Evolutionary conservation across 495 filamentous ascomycete species (phyloP), one percentile per base, ranked within the genome.

Genomic region (Neurospora tetrasperma): DNA sequence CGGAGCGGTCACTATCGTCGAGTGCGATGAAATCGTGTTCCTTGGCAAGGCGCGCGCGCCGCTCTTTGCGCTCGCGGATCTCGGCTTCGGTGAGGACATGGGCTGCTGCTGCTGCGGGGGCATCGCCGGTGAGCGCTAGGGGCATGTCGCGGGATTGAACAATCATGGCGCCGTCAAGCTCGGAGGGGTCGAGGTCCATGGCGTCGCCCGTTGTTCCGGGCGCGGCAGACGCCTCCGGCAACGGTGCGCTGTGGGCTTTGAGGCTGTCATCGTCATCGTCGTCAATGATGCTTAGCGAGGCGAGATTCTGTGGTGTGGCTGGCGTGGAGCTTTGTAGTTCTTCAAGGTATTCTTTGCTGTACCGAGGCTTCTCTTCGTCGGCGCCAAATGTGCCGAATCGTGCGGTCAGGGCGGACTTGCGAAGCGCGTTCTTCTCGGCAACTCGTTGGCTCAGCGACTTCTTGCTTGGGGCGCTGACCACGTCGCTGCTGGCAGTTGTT

Each of bases 21-120:
- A 97, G 85, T 1, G 91, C 88, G 71, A 97, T 94, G 80, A 90
- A 97, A 73, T 94, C 92, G 70, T 87, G 80, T 75, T 96, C 91
- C 70, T 92, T 76, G 4, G 94, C 94, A 20, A 95, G 79, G 3
- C 93, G 88, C 40, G 92, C 91, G 39, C 96, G 88, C 11, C 96
- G 89, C 46, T 90, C 91, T 83, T 98, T 99, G 84, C 96, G 96
- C 80, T 97, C 94, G 69, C 88, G 87, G 48, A 98, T 97, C 76
- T 98, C 92, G n/a, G 92, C 88, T 77, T 93, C 91, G 35, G 90
- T 93, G 4, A 94, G 92, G 71, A 98, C 59, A 76, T 81, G 59
- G 4, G 79, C 68, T 23, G 68, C 68, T 31, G 71, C 54, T 14
- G 54, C 2, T 23, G 23, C 1, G 14, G 14, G 54, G 10, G 0